Conservation (phyloP, 192 early-diverging fungal species). For the Entrophospora sp. region DNA sequence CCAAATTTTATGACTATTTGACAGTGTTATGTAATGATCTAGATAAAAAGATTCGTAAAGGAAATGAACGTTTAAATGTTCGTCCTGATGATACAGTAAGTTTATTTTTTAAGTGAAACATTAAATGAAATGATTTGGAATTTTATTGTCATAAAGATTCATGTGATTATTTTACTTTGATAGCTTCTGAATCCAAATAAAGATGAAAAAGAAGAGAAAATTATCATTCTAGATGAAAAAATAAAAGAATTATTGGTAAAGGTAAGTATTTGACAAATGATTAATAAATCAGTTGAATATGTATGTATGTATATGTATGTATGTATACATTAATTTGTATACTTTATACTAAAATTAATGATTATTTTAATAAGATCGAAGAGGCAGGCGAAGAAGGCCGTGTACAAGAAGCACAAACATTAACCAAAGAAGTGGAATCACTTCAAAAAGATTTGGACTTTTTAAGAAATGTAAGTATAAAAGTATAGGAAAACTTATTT, state of each 20-base stretch:
- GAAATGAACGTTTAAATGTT: constrained; percentile 56
- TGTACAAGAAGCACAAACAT: constrained; percentile 60
- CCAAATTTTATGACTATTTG: constrained; percentile 58
- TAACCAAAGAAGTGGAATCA: constrained; percentile 58
- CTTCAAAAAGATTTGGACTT: constrained; percentile 53
- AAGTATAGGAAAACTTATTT: no score
- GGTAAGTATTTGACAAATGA: no score
- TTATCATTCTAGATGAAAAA: constrained; percentile 72
- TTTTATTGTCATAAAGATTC: no score
- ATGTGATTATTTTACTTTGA: no score
- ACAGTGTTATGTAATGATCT: constrained; percentile 57
- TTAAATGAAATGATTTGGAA: no score
- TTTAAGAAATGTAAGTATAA: constrained; percentile 42
- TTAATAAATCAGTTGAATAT: no score
- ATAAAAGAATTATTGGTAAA: constrained; percentile 57
- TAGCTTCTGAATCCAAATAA: constrained; percentile 51
- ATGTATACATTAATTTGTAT: no score
- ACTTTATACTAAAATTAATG: no score
- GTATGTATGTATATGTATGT: no score
- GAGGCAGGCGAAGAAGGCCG: constrained; percentile 66
- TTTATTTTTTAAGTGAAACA: neutral
- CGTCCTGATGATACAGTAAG: constrained; percentile 54
- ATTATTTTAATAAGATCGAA: constrained; percentile 38
- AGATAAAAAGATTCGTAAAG: constrained; percentile 62
- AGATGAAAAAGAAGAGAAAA: constrained; percentile 74